A percentile compares a stretch with the other conserved stretches of the same genome.
These are phyloP conservation scores for Favolaschia claudopus DNA, from an alignment of 768 basidiomycete species.

Conservation along the genomic window DNA sequence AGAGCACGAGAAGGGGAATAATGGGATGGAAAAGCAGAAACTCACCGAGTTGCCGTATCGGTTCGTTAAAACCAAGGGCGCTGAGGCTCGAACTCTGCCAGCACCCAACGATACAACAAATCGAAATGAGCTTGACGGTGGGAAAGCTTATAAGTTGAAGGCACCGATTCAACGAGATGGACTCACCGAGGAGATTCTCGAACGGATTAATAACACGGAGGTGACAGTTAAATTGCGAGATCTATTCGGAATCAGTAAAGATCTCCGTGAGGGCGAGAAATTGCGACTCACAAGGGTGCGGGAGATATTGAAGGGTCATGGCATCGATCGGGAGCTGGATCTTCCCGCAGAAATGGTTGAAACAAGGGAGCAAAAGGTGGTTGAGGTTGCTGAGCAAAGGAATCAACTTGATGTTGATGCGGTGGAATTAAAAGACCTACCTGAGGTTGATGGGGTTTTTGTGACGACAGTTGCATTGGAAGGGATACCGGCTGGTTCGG, in stretches of 20 bases:
- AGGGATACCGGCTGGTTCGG: background rate
- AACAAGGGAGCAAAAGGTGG: background rate
- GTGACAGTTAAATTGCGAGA: too few relatives aligned
- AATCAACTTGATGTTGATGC: conserved; percentile 16
- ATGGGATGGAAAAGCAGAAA: too few relatives aligned
- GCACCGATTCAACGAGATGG: too few relatives aligned
- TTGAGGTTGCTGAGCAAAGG: conserved; percentile 5
- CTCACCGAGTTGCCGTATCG: background rate
- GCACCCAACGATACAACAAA: background rate
- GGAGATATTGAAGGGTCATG: too few relatives aligned
- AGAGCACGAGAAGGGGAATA: too few relatives aligned
- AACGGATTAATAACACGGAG: too few relatives aligned
- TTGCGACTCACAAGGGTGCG: too few relatives aligned
- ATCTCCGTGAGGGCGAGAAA: too few relatives aligned
- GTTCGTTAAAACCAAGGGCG: background rate
- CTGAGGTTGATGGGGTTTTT: background rate
- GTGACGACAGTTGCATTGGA: background rate
- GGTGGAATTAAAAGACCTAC: background rate
- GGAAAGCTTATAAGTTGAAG: background rate
- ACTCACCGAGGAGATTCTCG: too few relatives aligned
- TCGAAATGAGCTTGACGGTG: background rate
- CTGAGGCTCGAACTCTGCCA: conserved; percentile 4
- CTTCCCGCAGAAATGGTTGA: background rate
- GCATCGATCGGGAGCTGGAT: background rate
- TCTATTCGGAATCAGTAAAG: too few relatives aligned